Percentiles rank a stretch among this genome's conserved stretches.
These are phyloP conservation scores for Acacia crassicarpa DNA, from an alignment of 306 rosid species.

Conservation along the genomic window DNA sequence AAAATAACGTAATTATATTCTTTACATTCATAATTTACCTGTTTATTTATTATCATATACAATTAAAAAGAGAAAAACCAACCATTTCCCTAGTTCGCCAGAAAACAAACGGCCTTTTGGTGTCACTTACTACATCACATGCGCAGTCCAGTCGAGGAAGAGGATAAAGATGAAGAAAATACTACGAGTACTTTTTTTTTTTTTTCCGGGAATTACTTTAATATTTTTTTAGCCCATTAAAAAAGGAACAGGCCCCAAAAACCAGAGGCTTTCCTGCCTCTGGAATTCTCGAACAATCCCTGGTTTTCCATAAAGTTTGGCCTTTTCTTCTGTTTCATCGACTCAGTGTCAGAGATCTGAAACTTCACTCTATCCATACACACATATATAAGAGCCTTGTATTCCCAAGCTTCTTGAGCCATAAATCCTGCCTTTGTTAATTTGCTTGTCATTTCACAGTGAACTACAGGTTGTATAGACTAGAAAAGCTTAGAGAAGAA, in stretches of 20 bases:
- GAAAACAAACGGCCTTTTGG: neutral
- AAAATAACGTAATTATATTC: neutral
- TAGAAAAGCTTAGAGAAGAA: neutral
- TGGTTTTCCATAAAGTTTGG: constrained; percentile 10
- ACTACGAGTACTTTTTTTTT: too few relatives aligned
- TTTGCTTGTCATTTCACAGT: neutral
- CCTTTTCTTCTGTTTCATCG: neutral
- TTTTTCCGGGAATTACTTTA: neutral
- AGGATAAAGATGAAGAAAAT: neutral
- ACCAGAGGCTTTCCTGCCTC: constrained; percentile 1
- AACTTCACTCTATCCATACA: neutral
- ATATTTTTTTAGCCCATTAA: neutral
- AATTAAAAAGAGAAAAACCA: neutral
- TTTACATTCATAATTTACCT: neutral
- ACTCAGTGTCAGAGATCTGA: neutral
- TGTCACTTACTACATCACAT: neutral
- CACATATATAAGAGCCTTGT: constrained; percentile 12
- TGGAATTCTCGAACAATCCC: neutral
- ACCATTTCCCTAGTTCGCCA: too few relatives aligned
- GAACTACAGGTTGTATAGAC: neutral
- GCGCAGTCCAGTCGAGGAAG: neutral
- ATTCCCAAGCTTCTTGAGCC: neutral
- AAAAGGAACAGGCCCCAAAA: neutral
- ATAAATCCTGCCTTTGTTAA: neutral
- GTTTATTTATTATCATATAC: too few relatives aligned